A percentile compares a stretch with the other conserved stretches of the same genome.
Evolutionary conservation across 164 flowering plant species (phyloP).

Genomic region (Buxus sempervirens): DNA sequence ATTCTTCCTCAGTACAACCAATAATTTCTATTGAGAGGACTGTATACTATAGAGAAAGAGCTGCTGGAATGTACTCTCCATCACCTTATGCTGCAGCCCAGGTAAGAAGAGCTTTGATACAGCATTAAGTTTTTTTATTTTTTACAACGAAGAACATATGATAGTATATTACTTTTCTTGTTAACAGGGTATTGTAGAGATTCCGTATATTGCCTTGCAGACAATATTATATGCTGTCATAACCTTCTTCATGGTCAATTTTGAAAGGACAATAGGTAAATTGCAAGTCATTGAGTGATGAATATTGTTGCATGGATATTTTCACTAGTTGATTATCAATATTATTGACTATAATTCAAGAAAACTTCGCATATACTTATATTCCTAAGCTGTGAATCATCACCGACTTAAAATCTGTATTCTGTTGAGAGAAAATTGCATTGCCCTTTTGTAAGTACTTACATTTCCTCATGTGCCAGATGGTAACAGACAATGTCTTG

Average conservation of each 20-base stretch:
- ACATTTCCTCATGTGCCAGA: too few relatives aligned
- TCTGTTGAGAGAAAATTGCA: too few relatives aligned
- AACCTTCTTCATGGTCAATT: slow-evolving; percentile 77
- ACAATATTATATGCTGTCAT: slow-evolving; percentile 63
- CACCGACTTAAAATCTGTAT: too few relatives aligned
- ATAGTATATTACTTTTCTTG: neutral
- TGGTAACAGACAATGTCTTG: too few relatives aligned
- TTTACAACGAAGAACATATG: neutral
- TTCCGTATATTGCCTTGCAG: slow-evolving; percentile 70
- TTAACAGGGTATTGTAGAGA: slow-evolving; percentile 82
- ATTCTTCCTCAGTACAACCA: slow-evolving; percentile 85
- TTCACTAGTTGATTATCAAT: neutral
- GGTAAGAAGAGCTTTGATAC: slow-evolving; percentile 33
- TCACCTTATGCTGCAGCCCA: slow-evolving; percentile 83
- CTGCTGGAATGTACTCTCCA: slow-evolving; percentile 87
- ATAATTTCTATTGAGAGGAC: slow-evolving; percentile 81
- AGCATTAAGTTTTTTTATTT: neutral
- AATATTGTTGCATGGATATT: neutral
- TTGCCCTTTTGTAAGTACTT: too few relatives aligned
- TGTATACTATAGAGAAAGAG: slow-evolving; percentile 84
- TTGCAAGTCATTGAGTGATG: neutral
- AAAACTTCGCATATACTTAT: too few relatives aligned
- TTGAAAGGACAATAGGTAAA: slow-evolving; percentile 64
- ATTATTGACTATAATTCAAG: too few relatives aligned
- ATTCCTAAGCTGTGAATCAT: too few relatives aligned